Percentiles rank a stretch among this genome's conserved stretches.
Evolutionary conservation across 495 filamentous ascomycete genomes (phyloP).

Genomic region (Talaromyces thailandensis): DNA sequence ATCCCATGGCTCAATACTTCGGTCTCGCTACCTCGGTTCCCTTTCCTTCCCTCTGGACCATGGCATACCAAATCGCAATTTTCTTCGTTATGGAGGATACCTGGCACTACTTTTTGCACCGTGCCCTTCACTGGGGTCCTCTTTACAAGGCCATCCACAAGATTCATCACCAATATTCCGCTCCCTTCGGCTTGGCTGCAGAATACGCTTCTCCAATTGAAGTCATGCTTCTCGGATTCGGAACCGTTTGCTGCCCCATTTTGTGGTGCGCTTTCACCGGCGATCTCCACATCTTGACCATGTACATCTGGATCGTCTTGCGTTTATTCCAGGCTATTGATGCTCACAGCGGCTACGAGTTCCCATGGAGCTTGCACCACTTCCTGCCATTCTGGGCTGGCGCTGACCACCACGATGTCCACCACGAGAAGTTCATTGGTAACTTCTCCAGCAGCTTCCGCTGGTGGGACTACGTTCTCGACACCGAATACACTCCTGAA

Average conservation of each 20-base stretch:
- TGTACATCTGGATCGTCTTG: slow-evolving; percentile 93
- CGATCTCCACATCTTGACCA: slow-evolving; percentile 88
- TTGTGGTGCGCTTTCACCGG: slow-evolving; percentile 76
- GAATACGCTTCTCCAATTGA: slow-evolving; percentile 98
- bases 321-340: slow-evolving; percentile 97
- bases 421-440: slow-evolving; percentile 96
- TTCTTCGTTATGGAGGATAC: slow-evolving; percentile 96
- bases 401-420: slow-evolving; percentile 89
- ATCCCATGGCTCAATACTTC: slow-evolving; percentile 91
- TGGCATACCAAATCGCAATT: slow-evolving; percentile 83
- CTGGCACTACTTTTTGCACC: slow-evolving; percentile 98
- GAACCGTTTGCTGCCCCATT: slow-evolving; percentile 75
- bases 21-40: slow-evolving; percentile 84
- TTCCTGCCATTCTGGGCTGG: slow-evolving; percentile 98
- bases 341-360: slow-evolving; percentile 94
- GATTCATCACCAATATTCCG: slow-evolving; percentile 97
- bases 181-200: slow-evolving; percentile 90
- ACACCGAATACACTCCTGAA: slow-evolving; percentile 88
- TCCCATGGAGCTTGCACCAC: slow-evolving; percentile 92
- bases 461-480: slow-evolving; percentile 94
- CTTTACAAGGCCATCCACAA: slow-evolving; percentile 96
- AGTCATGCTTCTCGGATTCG: slow-evolving; percentile 93
- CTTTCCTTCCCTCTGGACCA: slow-evolving; percentile 75
- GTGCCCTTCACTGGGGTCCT: slow-evolving; percentile 87
- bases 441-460: slow-evolving; percentile 97